These are phyloP conservation scores for Phytopythium sindhum DNA, from an alignment of 352 stramenopile species.

Conservation along the genomic window DNA sequence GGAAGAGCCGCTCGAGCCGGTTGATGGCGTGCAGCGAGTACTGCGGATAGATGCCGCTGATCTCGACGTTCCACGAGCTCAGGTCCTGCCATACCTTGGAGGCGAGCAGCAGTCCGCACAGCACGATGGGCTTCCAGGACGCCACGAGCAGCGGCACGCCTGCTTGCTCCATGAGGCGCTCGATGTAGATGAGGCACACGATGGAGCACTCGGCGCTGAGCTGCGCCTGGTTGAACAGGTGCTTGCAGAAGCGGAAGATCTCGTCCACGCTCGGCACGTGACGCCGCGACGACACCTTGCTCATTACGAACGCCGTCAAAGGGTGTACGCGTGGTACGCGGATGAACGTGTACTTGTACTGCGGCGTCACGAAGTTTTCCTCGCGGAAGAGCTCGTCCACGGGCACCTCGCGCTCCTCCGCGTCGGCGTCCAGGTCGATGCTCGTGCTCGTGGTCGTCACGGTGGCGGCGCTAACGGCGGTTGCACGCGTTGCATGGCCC, in stretches of 20 bases:
- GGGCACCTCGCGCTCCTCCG: slow-evolving; percentile 66
- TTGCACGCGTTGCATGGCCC: background rate
- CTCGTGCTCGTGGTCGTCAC: slow-evolving; percentile 12
- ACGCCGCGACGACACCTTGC: slow-evolving; percentile 77
- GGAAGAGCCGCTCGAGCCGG: slow-evolving; percentile 94
- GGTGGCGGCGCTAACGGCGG: slow-evolving; percentile 1
- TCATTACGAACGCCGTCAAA: slow-evolving; percentile 78
- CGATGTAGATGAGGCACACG: slow-evolving; percentile 98
- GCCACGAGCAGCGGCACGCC: slow-evolving; percentile 93
- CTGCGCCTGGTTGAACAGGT: slow-evolving; percentile 96
- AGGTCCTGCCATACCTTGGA: slow-evolving; percentile 99
- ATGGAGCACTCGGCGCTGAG: slow-evolving; percentile 98
- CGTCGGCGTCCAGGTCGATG: slow-evolving; percentile 11
- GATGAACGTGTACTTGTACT: slow-evolving; percentile 88
- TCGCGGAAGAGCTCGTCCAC: slow-evolving; percentile 85
- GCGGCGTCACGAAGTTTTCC: slow-evolving; percentile 86
- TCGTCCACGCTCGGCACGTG: slow-evolving; percentile 89
- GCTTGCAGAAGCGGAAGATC: slow-evolving; percentile 92
- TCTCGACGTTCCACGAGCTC: slow-evolving; percentile 98
- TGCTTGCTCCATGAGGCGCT: slow-evolving; percentile 97
- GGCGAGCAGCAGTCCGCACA: slow-evolving; percentile 95
- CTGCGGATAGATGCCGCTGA: slow-evolving; percentile 97
- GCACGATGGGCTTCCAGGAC: slow-evolving; percentile 98
- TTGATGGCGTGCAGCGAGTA: slow-evolving; percentile 98
- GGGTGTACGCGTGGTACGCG: slow-evolving; percentile 66